Evolutionary conservation across 148 eudicot species (phyloP), one percentile per base, ranked within the genome.

Genomic region (Cornus kousa): DNA sequence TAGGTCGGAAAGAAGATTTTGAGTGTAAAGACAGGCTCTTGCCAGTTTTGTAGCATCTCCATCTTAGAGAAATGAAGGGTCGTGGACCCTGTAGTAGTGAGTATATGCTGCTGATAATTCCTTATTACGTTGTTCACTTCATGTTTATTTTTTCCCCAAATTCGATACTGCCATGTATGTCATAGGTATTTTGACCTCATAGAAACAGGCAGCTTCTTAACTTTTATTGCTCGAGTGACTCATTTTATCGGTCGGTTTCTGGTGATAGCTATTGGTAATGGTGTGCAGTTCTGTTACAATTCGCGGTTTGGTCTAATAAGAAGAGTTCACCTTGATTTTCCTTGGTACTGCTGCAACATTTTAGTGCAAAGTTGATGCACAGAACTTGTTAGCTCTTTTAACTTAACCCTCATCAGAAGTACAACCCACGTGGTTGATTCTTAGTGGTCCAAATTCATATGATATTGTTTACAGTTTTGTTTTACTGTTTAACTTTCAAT

Each of bases 11-110:
- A 39, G 53, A 62, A 62, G 59, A 48, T 22, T 67, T 57, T 62
- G 53, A 74, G 65, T 37, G 60, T 33, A 5, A 33, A 40, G 46
- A 59, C 22, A 22, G 5, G 59, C 14, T 20, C 35, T 19, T 69
- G 53, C 78, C 79, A 75, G 66, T 75, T 80, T 80, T 80, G 79
- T 70, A 74, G 46, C 70, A 67, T 17, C 66, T 62, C 66, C 19
- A 13, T 17, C 9, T 62, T 17, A 62, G 66, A 17, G 24, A 19
- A 5, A 1, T 62, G 1, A 17, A n/a, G 66, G 66, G 66, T 62
- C 66, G 3, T 62, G 66, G 66, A 62, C 22, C 66, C 66, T 62
- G 23, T 62, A 20, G 5, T 62, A 62, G 23, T 2, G 22, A 17
- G 6, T 62, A 5, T 62, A 62, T 5, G 5, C 17, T 57, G n/a